A percentile compares a stretch with the other conserved stretches of the same genome.
phyloP scores from a whole-genome alignment of 169 alveolate genomes.

The Cryptosporidium viatorum region DNA sequence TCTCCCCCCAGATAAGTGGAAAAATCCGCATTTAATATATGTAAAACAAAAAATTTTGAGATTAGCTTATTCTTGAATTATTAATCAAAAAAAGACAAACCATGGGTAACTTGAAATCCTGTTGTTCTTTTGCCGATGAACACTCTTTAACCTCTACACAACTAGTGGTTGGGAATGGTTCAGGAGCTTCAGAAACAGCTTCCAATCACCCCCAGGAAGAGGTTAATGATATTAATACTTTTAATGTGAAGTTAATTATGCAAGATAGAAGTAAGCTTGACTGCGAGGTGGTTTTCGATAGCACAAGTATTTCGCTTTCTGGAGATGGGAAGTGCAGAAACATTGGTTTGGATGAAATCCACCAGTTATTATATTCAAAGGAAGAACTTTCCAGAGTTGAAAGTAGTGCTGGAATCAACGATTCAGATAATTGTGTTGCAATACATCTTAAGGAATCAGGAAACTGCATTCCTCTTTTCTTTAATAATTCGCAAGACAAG shows the following conservation, averaged over 20 bases:
- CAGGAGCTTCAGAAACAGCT: slow-evolving; percentile 47
- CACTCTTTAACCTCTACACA: slow-evolving; percentile 67
- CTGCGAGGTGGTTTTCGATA: slow-evolving; percentile 69
- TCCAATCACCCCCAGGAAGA: slow-evolving; percentile 45
- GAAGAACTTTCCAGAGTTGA: slow-evolving; percentile 87
- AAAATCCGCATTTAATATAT: not conserved
- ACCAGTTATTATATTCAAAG: slow-evolving; percentile 82
- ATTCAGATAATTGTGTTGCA: slow-evolving; percentile 85
- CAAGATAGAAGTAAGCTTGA: slow-evolving; percentile 70
- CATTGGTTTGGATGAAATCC: slow-evolving; percentile 63
- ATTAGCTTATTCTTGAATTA: not conserved
- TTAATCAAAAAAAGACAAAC: not conserved
- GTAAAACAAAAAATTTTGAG: slow-evolving; percentile 4
- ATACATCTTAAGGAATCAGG: slow-evolving; percentile 87
- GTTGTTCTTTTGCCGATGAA: slow-evolving; percentile 73
- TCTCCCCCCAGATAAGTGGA: slow-evolving; percentile 51
- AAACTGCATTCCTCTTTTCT: slow-evolving; percentile 87
- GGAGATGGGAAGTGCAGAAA: slow-evolving; percentile 75
- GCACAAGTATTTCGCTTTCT: slow-evolving; percentile 52
- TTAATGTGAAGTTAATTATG: slow-evolving; percentile 60
- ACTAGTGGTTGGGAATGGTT: slow-evolving; percentile 63
- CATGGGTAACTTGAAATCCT: slow-evolving; percentile 74
- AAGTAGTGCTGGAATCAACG: slow-evolving; percentile 83
- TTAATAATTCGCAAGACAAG: slow-evolving; percentile 84
- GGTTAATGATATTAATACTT: slow-evolving; percentile 37